Conservation (phyloP, 2,329 filamentous ascomycete species). For the Colletotrichum somersetense region DNA sequence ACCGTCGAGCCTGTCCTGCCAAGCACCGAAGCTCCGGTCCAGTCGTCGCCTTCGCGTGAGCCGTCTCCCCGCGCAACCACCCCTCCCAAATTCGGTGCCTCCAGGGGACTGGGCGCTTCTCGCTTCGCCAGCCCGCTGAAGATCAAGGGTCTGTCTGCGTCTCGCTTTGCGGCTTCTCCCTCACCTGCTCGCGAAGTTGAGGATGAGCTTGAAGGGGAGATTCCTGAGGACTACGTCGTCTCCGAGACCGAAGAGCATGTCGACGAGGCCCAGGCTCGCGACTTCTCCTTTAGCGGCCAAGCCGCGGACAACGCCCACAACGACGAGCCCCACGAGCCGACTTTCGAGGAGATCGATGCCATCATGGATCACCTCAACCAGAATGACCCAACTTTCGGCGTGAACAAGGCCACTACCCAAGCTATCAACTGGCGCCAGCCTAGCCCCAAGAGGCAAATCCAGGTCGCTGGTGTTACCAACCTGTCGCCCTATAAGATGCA, state of each 20-base stretch:
- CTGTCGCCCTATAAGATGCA: conserved; percentile 67
- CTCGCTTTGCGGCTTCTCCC: conserved; percentile 59
- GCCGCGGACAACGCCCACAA: conserved; percentile 47
- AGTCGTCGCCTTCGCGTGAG: conserved; percentile 21
- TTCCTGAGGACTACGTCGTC: conserved; percentile 43
- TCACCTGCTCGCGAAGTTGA: conserved; percentile 51
- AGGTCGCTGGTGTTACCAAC: conserved; percentile 55
- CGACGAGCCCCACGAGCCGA: conserved; percentile 56
- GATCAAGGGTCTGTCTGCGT: conserved; percentile 57
- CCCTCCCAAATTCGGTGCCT: conserved; percentile 42
- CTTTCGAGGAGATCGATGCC: conserved; percentile 89
- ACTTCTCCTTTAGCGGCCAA: background rate
- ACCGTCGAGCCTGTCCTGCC: conserved; percentile 39
- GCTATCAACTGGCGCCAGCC: conserved; percentile 61
- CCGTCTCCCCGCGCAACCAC: conserved; percentile 43
- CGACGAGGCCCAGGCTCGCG: conserved; percentile 22
- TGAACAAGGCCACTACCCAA: conserved; percentile 69
- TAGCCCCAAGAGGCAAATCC: conserved; percentile 55
- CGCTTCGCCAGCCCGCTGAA: conserved; percentile 61
- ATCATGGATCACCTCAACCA: conserved; percentile 89
- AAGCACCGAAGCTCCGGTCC: conserved; percentile 17
- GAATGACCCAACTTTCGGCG: conserved; percentile 78
- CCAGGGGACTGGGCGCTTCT: conserved; percentile 60
- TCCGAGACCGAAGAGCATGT: conserved; percentile 29
- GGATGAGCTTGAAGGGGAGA: conserved; percentile 44